These are phyloP conservation scores for Pigoraptor vietnamica DNA, from an alignment of 78 protist genomes.

Conservation along the genomic window DNA sequence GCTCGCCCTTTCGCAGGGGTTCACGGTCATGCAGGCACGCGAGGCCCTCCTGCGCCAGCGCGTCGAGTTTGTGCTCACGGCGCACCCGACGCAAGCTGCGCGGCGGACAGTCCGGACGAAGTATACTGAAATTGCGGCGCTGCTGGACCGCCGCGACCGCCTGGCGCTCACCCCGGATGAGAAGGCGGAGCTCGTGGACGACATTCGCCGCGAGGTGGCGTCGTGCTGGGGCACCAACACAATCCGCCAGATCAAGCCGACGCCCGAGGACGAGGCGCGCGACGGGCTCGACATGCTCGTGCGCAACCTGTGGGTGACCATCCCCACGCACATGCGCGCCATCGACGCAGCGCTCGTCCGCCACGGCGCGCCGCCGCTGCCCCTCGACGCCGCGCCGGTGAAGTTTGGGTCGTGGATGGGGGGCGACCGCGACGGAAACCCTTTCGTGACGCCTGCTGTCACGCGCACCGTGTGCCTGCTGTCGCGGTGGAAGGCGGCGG, in stretches of 20 bases:
- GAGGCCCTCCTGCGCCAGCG: conserved; percentile 39
- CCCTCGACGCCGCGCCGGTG: conserved; percentile 35
- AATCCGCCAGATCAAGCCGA: conserved; percentile 46
- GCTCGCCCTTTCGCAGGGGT: background rate
- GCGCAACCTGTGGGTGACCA: conserved; percentile 52
- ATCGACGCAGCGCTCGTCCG: conserved; percentile 22
- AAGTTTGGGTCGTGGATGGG: conserved; percentile 63
- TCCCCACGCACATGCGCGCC: conserved; percentile 35
- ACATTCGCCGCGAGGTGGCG: conserved; percentile 14
- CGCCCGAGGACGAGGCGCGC: conserved; percentile 63
- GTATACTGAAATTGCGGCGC: conserved; percentile 21
- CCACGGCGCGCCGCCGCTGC: conserved; percentile 23
- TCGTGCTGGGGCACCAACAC: conserved; percentile 50
- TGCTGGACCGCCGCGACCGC: conserved; percentile 13
- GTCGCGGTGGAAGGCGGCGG: conserved; percentile 38
- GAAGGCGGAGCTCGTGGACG: conserved; percentile 11
- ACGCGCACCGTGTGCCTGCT: conserved; percentile 31
- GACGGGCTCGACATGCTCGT: conserved; percentile 48
- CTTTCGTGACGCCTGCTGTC: conserved; percentile 51
- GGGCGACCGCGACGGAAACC: conserved; percentile 83
- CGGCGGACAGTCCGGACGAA: conserved; percentile 57
- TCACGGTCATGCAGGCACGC: background rate
- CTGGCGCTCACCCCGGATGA: conserved; percentile 20
- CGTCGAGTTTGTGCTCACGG: conserved; percentile 71
- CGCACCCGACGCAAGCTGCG: conserved; percentile 76